Evolutionary conservation across 805 yeast species (phyloP).

Genomic region (Myxozyma geophila): DNA sequence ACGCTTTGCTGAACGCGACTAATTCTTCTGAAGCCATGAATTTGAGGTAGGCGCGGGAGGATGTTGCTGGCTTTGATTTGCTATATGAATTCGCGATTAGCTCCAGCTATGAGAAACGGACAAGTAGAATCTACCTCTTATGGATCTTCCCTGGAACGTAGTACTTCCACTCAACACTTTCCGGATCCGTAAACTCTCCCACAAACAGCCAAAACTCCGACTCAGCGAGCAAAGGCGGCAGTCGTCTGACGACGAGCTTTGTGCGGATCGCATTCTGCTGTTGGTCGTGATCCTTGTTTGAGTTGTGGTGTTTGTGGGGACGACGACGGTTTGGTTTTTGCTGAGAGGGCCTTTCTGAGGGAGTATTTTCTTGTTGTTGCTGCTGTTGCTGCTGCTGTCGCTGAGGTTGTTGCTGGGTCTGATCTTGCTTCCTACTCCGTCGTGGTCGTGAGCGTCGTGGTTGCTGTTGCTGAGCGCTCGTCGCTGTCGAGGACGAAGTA

Average conservation of each 20-base stretch:
- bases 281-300: conserved; percentile 5
- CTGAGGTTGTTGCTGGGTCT: conserved; percentile 14
- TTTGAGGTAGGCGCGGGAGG: conserved; percentile 52
- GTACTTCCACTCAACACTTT: conserved; percentile 35
- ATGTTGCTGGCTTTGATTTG: conserved; percentile 49
- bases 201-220: conserved; percentile 45
- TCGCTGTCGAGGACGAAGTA: neutral
- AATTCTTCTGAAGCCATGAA: conserved; percentile 45
- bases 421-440: neutral
- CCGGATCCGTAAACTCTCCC: conserved; percentile 37
- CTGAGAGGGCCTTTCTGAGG: no score
- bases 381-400: conserved; percentile 15
- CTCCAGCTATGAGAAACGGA: conserved; percentile 36
- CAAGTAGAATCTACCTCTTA: conserved; percentile 35
- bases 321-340: neutral
- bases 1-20: conserved; percentile 43
- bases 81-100: conserved; percentile 36
- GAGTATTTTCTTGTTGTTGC: conserved; percentile 4
- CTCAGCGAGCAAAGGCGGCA: conserved; percentile 52
- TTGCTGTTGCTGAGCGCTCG: neutral
- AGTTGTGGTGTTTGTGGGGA: neutral
- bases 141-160: conserved; percentile 39
- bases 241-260: conserved; percentile 48
- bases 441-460: conserved; percentile 1
- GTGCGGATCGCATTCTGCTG: conserved; percentile 7